Evolutionary conservation across 371 early-diverging fungal species (phyloP), one percentile per base, ranked within the genome.

Genomic region (Amoeboaphelidium occidentale): DNA sequence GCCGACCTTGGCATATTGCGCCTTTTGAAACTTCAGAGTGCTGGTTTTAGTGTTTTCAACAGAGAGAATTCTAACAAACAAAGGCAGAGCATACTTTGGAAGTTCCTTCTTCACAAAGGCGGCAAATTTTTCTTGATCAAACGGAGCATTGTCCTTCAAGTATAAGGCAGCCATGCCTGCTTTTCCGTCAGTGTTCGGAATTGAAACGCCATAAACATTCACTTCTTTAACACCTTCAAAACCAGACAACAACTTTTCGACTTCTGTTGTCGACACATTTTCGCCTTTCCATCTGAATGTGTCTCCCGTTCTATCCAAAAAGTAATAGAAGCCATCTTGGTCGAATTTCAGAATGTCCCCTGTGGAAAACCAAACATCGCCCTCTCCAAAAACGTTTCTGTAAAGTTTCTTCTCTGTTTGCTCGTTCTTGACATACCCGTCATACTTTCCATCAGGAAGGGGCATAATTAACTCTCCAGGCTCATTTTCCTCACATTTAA

Each of bases 281-380:
- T 77, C 78, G 3, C 70, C 62, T 42, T 75, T 73, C 77, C 78
- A 77, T 12, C 78, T 63, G 44, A 42, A 52, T 26, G 49, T 52
- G 22, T 50, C 46, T 17, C 50, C 50, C 17, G 50, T 48, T n/a
- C 23, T 23, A 17, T 42, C 23, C 10, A n/a, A 13, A n/a, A 25
- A 50, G 60, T 70, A 77, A 54, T 63, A 73, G 56, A 64, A 74
- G 1, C 76, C 78, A 14, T 69, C 63, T 4, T 49, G 44, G 50
- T 70, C 69, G 26, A 57, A 59, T 24, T 57, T 63, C 14, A 79
- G 52, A 17, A 81, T 57, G 53, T 81, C 81, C 10, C 81, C 81
- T 39, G 73, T 68, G 25, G 75, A 66, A 57, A 73, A 77, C 59
- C 70, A 76, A 27, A 41, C 52, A 51, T 70, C 74, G 23, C 70